Evolutionary conservation across 2,329 filamentous ascomycete species (phyloP).

Genomic region (Beauveria rudraprayagi): DNA sequence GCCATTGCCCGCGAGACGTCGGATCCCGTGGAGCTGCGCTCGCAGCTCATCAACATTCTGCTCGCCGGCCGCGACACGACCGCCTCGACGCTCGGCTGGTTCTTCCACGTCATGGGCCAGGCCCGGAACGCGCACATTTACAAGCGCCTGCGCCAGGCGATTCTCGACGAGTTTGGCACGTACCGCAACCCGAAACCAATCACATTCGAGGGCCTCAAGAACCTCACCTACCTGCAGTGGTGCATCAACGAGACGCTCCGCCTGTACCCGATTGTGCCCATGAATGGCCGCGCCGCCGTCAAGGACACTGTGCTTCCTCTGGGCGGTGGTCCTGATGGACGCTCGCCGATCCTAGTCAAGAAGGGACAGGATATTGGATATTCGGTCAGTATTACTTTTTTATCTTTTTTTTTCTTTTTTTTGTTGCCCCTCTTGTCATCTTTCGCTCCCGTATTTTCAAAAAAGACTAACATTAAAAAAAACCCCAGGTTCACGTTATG

Average conservation of each 20-base stretch:
- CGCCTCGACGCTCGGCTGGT: slow-evolving; percentile 40
- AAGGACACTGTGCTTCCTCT: slow-evolving; percentile 40
- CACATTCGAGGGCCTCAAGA: slow-evolving; percentile 18
- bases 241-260: slow-evolving; percentile 18
- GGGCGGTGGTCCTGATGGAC: slow-evolving; percentile 41
- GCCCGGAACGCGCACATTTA: slow-evolving; percentile 28
- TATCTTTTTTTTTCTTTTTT: fast-evolving
- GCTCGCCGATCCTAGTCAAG: slow-evolving; percentile 38
- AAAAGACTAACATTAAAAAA: slow-evolving; percentile 10
- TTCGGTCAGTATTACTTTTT: not conserved
- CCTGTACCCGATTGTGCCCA: slow-evolving; percentile 18
- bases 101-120: slow-evolving; percentile 34
- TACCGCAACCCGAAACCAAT: slow-evolving; percentile 21
- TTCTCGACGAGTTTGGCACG: slow-evolving; percentile 43
- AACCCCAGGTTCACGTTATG: slow-evolving; percentile 20
- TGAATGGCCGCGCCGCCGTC: slow-evolving; percentile 18
- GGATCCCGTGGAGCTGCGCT: slow-evolving; percentile 19
- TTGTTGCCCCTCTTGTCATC: too few relatives aligned
- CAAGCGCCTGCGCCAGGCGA: slow-evolving; percentile 31
- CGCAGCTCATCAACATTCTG: slow-evolving; percentile 28
- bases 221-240: slow-evolving; percentile 19
- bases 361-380: slow-evolving; percentile 38
- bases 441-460: too few relatives aligned
- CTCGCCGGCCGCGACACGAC: slow-evolving; percentile 51
- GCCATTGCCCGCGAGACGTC: slow-evolving; percentile 26